Conservation (phyloP, 768 basidiomycete species). For the Lactarius sp. region DNA sequence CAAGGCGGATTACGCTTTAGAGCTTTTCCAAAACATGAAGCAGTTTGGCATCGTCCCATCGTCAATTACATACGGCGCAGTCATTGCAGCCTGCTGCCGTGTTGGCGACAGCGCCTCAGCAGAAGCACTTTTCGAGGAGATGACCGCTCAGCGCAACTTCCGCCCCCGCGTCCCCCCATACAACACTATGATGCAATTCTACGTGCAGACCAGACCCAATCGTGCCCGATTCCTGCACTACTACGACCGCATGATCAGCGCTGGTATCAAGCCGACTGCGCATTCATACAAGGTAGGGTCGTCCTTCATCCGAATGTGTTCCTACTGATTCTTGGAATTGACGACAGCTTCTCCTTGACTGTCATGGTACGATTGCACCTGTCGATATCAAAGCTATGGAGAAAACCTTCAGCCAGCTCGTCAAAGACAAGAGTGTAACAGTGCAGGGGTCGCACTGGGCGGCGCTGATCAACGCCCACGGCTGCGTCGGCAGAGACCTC, state of each 20-base stretch:
- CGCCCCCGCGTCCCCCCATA: constrained; percentile 89
- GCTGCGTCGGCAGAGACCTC: constrained; percentile 72
- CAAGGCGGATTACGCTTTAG: constrained; percentile 85
- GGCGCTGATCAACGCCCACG: constrained; percentile 83
- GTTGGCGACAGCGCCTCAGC: constrained; percentile 85
- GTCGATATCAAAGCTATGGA: constrained; percentile 71
- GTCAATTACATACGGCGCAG: constrained; percentile 90
- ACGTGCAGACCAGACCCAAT: constrained; percentile 85
- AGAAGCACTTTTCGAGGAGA: constrained; percentile 79
- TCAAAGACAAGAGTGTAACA: constrained; percentile 41
- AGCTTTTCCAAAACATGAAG: constrained; percentile 88
- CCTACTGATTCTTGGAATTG: constrained; percentile 12
- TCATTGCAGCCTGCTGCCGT: constrained; percentile 90
- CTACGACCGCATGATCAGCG: constrained; percentile 58
- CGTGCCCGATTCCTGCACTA: constrained; percentile 71
- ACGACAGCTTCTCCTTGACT: constrained; percentile 75
- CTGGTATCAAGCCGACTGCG: constrained; percentile 66
- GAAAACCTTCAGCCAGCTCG: constrained; percentile 56
- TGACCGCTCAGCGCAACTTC: constrained; percentile 68
- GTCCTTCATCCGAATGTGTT: neutral
- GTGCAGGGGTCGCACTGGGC: constrained; percentile 71
- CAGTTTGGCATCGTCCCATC: constrained; percentile 53
- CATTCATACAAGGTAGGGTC: constrained; percentile 87
- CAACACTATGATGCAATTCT: constrained; percentile 99
- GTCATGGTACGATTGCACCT: constrained; percentile 82